Evolutionary conservation across 192 early-diverging fungal genomes (phyloP).

Genomic region (Coemansia sp.): DNA sequence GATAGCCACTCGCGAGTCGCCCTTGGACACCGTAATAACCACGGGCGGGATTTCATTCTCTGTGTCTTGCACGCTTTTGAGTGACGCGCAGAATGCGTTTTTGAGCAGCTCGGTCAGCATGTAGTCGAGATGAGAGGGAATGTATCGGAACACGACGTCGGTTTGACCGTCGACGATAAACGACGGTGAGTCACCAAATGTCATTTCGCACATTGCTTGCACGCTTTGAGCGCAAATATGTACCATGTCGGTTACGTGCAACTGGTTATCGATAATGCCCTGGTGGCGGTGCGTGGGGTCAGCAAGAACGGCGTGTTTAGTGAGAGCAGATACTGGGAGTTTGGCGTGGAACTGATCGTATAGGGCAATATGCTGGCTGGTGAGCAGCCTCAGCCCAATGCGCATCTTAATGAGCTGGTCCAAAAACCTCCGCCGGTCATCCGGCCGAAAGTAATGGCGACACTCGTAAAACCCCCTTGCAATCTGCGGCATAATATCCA

Average conservation of each 20-base stretch:
- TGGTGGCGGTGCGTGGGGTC: constrained; percentile 14
- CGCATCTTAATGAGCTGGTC: constrained; percentile 83
- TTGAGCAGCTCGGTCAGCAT: constrained; percentile 84
- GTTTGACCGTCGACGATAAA: constrained; percentile 55
- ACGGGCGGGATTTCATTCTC: constrained; percentile 60
- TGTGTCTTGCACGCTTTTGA: constrained; percentile 42
- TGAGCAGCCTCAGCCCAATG: constrained; percentile 81
- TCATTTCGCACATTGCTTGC: constrained; percentile 77
- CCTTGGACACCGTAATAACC: constrained; percentile 70
- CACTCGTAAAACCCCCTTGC: constrained; percentile 84
- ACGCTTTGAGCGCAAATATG: constrained; percentile 64
- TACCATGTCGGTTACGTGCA: constrained; percentile 47
- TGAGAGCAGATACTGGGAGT: neutral
- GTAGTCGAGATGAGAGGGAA: constrained; percentile 84
- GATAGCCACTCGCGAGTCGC: constrained; percentile 68
- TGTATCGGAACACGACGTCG: constrained; percentile 53
- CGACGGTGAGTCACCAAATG: constrained; percentile 75
- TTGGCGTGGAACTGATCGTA: constrained; percentile 40
- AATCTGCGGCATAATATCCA: constrained; percentile 81
- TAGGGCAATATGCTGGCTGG: constrained; percentile 78
- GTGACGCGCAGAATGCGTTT: constrained; percentile 79
- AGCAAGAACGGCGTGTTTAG: neutral
- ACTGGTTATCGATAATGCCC: constrained; percentile 21
- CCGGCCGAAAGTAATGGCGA: constrained; percentile 69
- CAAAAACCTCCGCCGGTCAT: constrained; percentile 63